phyloP scores from a whole-genome alignment of 192 early-diverging fungal species.

The Spinellus fusiger region DNA sequence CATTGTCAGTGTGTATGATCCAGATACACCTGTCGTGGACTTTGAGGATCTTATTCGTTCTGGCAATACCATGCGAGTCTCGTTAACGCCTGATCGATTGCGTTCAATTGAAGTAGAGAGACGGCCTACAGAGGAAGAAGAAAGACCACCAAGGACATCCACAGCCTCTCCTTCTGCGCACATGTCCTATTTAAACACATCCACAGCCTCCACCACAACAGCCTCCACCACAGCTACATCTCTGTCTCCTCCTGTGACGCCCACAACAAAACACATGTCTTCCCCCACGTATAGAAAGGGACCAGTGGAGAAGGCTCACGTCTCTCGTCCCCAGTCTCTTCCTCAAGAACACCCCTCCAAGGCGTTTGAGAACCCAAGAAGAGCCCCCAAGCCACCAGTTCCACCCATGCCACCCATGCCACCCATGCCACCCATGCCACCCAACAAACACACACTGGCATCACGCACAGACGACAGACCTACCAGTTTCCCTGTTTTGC shows the following conservation, averaged over 20 bases:
- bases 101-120: constrained; percentile 44
- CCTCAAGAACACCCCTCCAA: not conserved
- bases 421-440: not conserved
- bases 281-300: no score
- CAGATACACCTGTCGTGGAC: constrained; percentile 18
- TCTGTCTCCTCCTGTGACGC: constrained; percentile 4
- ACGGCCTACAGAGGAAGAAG: not conserved
- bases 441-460: not conserved
- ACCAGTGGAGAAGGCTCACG: not conserved
- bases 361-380: constrained; percentile 2
- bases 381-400: constrained; percentile 4
- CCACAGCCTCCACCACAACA: no score
- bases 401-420: constrained; percentile 14
- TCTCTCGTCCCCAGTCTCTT: not conserved
- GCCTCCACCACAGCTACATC: not conserved
- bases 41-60: constrained; percentile 51
- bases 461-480: not conserved
- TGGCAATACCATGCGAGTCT: constrained; percentile 51
- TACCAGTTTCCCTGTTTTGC: not conserved
- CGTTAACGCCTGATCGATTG: constrained; percentile 55
- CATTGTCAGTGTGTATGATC: constrained; percentile 5
- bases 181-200: no score
- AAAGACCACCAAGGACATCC: not conserved
- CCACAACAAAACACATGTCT: not conserved
- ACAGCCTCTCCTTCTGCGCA: not conserved